A percentile compares a stretch with the other conserved stretches of the same genome.
phyloP scores from a whole-genome alignment of 495 filamentous ascomycete species.

The Talaromyces nanjingensis region DNA sequence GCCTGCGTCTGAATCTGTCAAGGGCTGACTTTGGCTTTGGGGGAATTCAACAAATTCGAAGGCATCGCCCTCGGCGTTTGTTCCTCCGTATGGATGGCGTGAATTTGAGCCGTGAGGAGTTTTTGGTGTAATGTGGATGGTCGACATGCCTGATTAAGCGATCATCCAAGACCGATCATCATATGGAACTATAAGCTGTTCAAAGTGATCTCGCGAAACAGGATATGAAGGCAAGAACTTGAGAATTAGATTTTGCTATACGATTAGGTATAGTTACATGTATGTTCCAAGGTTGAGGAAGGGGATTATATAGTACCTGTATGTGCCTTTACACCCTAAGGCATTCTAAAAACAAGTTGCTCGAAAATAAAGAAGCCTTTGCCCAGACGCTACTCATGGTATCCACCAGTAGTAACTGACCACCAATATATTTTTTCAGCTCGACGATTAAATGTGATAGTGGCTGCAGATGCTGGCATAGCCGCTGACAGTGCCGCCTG shows the following conservation, averaged over 20 bases:
- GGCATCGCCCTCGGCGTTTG: neutral
- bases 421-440: too few species aligned
- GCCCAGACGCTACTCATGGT: too few species aligned
- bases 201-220: neutral
- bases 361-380: too few species aligned
- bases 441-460: too few species aligned
- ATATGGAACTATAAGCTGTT: neutral
- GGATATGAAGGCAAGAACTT: neutral
- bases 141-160: neutral
- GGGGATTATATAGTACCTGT: too few species aligned
- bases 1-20: neutral
- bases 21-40: neutral
- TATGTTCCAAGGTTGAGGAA: too few species aligned
- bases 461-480: too few species aligned
- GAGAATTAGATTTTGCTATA: neutral
- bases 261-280: neutral
- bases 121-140: neutral
- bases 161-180: too few species aligned
- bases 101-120: neutral
- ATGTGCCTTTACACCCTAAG: too few species aligned
- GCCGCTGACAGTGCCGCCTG: too few species aligned
- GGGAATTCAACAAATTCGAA: neutral
- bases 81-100: neutral
- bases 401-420: too few species aligned
- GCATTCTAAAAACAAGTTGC: too few species aligned